A percentile compares a stretch with the other conserved stretches of the same genome.
Evolutionary conservation across 2,329 filamentous ascomycete species (phyloP).

Genomic region (Blumeria graminis): DNA sequence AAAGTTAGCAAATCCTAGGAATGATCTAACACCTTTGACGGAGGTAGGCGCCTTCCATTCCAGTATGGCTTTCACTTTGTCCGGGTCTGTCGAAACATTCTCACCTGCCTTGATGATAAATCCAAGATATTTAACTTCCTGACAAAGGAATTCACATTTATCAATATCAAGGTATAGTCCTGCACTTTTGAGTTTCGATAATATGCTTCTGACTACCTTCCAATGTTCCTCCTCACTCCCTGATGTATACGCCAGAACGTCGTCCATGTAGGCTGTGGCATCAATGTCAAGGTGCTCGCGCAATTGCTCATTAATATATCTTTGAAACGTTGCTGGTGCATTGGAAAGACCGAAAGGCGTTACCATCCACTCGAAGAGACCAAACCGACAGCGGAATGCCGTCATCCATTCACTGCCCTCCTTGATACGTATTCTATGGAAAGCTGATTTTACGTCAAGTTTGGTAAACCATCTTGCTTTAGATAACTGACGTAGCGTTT

Average conservation of each 20-base stretch:
- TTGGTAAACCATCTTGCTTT: background rate
- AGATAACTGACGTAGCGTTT: background rate
- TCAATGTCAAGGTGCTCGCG: background rate
- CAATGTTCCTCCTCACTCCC: background rate
- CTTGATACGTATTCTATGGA: background rate
- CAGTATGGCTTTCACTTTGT: background rate
- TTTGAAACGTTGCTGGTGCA: background rate
- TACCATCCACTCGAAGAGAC: background rate
- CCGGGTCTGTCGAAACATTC: background rate
- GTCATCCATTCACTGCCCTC: constrained; percentile 1
- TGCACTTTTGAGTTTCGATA: background rate
- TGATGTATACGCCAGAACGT: background rate
- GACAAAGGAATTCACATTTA: background rate
- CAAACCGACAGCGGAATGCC: background rate
- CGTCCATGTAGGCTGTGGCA: background rate
- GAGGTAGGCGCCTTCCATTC: background rate
- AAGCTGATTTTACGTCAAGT: background rate
- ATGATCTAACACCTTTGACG: background rate
- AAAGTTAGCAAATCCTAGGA: background rate
- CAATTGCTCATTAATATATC: background rate
- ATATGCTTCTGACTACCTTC: background rate
- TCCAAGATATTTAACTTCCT: background rate
- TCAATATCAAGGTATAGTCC: background rate
- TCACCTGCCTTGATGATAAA: background rate
- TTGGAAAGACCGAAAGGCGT: background rate